These are phyloP conservation scores for Chaetomiaceae sp. DNA, from an alignment of 2,329 filamentous ascomycete genomes.

Conservation along the genomic window DNA sequence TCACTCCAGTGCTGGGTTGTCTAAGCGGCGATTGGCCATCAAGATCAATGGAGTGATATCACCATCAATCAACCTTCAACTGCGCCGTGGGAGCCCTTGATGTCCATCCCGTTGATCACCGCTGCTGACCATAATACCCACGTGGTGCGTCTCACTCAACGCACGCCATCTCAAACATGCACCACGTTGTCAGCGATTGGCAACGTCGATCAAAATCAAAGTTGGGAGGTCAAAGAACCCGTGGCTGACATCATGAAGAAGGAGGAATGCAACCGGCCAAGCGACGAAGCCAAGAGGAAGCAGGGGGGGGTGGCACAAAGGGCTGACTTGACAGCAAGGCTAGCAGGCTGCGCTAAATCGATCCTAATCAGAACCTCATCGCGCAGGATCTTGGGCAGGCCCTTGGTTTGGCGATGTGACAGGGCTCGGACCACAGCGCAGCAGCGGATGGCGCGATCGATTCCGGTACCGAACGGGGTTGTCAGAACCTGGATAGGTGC, in stretches of 20 bases:
- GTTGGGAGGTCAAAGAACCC: not conserved
- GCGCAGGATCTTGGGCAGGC: conserved; percentile 10
- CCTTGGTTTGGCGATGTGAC: no score
- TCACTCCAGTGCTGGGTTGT: no score
- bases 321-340: not conserved
- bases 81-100: not conserved
- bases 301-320: not conserved
- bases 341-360: not conserved
- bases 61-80: not conserved
- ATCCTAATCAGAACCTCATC: conserved; percentile 8
- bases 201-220: conserved; percentile 3
- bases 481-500: conserved; percentile 5
- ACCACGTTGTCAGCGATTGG: not conserved
- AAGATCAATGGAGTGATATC: no score
- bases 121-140: not conserved
- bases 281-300: not conserved
- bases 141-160: not conserved
- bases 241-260: conserved; percentile 8
- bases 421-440: conserved; percentile 4
- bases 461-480: conserved; percentile 15
- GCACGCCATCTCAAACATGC: no score
- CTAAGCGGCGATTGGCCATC: no score
- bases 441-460: conserved; percentile 12
- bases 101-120: not conserved
- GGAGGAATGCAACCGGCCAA: conserved; percentile 2